Percentiles rank a stretch among this genome's conserved stretches.
phyloP scores from a whole-genome alignment of 192 early-diverging fungal species.

The Backusella westeae region DNA sequence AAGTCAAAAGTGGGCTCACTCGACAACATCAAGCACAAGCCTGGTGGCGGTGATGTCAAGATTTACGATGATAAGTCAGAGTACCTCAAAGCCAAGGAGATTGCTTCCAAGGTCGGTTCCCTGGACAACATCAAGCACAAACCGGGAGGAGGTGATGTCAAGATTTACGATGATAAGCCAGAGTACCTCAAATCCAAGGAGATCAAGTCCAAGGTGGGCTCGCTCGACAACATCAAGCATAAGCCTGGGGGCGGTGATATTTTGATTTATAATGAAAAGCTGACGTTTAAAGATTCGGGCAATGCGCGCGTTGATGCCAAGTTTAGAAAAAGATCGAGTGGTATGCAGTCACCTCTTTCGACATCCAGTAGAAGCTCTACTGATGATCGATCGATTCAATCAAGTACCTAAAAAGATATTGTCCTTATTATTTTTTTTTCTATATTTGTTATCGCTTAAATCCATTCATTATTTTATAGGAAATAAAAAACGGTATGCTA shows the following conservation, averaged over 20 bases:
- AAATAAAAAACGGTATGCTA: background rate
- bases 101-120: background rate
- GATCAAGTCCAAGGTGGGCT: slow-evolving; percentile 7
- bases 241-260: slow-evolving; percentile 18
- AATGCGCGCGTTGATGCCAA: slow-evolving; percentile 2
- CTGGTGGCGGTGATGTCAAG: background rate
- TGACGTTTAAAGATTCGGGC: background rate
- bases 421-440: background rate
- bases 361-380: background rate
- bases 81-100: background rate
- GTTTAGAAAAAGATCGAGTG: background rate
- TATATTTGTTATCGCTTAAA: background rate
- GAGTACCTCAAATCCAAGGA: slow-evolving; percentile 5
- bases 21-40: slow-evolving; percentile 10
- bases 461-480: background rate
- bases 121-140: slow-evolving; percentile 11
- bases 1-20: background rate
- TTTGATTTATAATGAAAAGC: slow-evolving; percentile 8
- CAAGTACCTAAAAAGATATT: background rate
- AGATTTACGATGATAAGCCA: background rate
- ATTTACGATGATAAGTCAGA: slow-evolving; percentile 1
- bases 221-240: slow-evolving; percentile 21
- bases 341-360: background rate
- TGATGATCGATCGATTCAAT: background rate
- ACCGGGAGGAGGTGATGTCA: background rate